Evolutionary conservation across 1,284 basidiomycete genomes (phyloP).

Genomic region (Moesziomyces aphidis): DNA sequence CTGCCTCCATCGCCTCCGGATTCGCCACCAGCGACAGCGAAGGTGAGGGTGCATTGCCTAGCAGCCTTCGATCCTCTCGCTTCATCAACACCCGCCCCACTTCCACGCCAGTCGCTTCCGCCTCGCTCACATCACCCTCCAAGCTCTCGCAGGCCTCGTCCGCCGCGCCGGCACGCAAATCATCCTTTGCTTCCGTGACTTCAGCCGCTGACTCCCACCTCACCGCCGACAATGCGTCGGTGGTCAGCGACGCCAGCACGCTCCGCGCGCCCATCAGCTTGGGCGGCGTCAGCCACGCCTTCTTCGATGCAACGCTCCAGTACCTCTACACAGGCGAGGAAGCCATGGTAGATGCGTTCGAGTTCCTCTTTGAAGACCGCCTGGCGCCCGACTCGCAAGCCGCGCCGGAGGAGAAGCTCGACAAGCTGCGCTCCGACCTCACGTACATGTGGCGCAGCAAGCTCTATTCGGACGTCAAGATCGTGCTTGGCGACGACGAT

Average conservation of each 20-base stretch:
- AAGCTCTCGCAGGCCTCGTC: slow-evolving; percentile 22
- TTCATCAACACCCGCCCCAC: slow-evolving; percentile 16
- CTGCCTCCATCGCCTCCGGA: slow-evolving; percentile 24
- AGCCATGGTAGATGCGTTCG: slow-evolving; percentile 53
- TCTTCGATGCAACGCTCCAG: slow-evolving; percentile 57
- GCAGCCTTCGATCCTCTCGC: slow-evolving; percentile 19
- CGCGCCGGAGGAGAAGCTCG: slow-evolving; percentile 79
- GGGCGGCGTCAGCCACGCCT: slow-evolving; percentile 43
- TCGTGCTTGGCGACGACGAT: slow-evolving; percentile 49
- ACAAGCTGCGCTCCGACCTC: slow-evolving; percentile 77
- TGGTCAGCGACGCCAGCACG: slow-evolving; percentile 47
- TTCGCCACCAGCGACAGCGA: slow-evolving; percentile 57
- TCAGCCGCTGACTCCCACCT: slow-evolving; percentile 20
- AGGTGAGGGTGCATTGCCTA: slow-evolving; percentile 25
- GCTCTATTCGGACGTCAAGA: slow-evolving; percentile 58
- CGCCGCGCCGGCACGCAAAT: slow-evolving; percentile 14
- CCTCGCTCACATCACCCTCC: slow-evolving; percentile 12
- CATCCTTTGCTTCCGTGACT: slow-evolving; percentile 36
- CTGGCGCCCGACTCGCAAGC: slow-evolving; percentile 66
- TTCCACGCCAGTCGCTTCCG: neutral
- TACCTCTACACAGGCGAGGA: slow-evolving; percentile 64
- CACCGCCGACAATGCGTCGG: slow-evolving; percentile 14
- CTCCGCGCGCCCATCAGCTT: slow-evolving; percentile 50
- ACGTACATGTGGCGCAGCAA: slow-evolving; percentile 65
- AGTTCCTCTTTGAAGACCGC: slow-evolving; percentile 58